Conservation (phyloP, 331 rosid species). For the Rosa hybrid region DNA sequence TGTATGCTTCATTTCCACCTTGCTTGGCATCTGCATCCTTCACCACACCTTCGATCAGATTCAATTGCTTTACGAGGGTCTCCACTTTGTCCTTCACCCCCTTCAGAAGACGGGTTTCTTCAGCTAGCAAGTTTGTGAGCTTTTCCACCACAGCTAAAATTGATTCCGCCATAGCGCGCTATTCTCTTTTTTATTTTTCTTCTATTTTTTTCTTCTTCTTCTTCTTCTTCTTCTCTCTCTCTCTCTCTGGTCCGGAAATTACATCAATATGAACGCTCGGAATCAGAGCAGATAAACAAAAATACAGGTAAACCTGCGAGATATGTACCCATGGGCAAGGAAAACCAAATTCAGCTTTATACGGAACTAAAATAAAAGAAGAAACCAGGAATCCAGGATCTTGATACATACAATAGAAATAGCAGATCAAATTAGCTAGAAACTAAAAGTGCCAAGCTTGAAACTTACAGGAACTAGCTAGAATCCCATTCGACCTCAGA, state of each 20-base stretch:
- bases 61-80: neutral
- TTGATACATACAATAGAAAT: neutral
- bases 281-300: no score
- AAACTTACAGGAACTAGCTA: no score
- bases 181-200: no score
- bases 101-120: neutral
- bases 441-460: no score
- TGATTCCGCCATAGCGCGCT: neutral
- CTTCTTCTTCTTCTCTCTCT: neutral
- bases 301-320: no score
- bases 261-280: neutral
- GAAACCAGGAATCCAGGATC: neutral
- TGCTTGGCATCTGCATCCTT: conserved; percentile 11
- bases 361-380: no score
- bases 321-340: no score
- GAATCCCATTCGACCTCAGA: no score
- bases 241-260: neutral
- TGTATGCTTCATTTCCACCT: neutral
- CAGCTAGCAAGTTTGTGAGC: neutral
- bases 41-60: neutral
- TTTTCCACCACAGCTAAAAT: neutral
- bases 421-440: neutral
- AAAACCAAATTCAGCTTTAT: no score
- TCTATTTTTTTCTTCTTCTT: no score
- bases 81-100: neutral